Evolutionary conservation across 768 basidiomycete species (phyloP).

Genomic region (Leccinum uliginosum): DNA sequence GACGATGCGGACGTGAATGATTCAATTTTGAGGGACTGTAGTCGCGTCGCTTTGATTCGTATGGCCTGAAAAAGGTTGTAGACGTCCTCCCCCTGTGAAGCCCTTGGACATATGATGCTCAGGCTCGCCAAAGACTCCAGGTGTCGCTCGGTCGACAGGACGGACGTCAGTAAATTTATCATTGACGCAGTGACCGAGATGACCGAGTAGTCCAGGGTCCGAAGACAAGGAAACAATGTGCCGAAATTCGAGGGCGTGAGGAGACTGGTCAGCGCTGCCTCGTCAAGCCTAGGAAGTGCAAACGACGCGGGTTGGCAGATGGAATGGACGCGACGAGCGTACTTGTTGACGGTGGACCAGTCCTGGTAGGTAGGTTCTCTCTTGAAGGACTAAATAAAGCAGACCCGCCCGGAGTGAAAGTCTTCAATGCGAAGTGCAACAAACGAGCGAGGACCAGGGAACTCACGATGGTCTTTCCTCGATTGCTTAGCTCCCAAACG

Average conservation of each 20-base stretch:
- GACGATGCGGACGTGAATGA: constrained; percentile 18
- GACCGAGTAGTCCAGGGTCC: constrained; percentile 25
- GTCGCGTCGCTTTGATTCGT: constrained; percentile 14
- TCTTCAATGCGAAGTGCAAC: neutral
- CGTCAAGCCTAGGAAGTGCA: constrained; percentile 22
- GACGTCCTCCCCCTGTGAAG: constrained; percentile 15
- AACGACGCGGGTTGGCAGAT: constrained; percentile 24
- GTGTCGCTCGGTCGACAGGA: constrained; percentile 17
- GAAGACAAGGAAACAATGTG: constrained; percentile 22
- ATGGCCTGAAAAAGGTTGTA: constrained; percentile 22
- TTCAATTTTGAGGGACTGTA: constrained; percentile 20
- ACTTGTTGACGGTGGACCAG: constrained; percentile 21
- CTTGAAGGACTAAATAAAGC: constrained; percentile 15
- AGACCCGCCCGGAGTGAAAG: neutral
- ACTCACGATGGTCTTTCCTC: constrained; percentile 23
- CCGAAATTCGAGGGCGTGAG: constrained; percentile 20
- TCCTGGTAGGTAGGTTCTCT: constrained; percentile 17
- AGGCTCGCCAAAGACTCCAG: constrained; percentile 19
- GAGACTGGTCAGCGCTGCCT: constrained; percentile 18
- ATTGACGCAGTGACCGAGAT: constrained; percentile 20
- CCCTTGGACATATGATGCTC: constrained; percentile 23
- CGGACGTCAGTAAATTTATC: constrained; percentile 14
- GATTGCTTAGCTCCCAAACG: constrained; percentile 20
- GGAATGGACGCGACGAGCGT: constrained; percentile 21
- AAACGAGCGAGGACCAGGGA: neutral